Percentiles rank a stretch among this genome's conserved stretches.
Conservation (phyloP, 805 yeast genomes). For the Zygosaccharomyces bisporus region DNA sequence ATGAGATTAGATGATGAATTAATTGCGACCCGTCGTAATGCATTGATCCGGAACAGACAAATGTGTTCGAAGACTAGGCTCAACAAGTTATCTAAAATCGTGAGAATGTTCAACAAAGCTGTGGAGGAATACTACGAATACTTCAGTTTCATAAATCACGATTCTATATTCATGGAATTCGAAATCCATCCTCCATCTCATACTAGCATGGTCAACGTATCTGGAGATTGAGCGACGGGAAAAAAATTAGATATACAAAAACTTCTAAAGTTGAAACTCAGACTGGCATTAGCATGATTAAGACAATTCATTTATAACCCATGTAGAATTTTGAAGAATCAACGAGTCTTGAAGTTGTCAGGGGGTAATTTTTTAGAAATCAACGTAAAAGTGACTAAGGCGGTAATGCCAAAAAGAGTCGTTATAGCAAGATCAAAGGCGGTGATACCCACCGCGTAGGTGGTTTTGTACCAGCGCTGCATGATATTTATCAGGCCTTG, state of each 20-base stretch:
- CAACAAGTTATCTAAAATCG: constrained; percentile 18
- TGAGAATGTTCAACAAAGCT: constrained; percentile 28
- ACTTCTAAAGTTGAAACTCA: neutral
- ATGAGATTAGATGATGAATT: neutral
- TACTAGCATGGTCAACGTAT: constrained; percentile 1
- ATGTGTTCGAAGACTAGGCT: constrained; percentile 20
- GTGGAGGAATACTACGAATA: constrained; percentile 27
- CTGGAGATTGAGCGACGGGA: neutral
- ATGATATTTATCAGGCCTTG: constrained; percentile 33
- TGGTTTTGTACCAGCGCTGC: constrained; percentile 24
- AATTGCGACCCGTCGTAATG: neutral
- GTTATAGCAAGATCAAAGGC: constrained; percentile 20
- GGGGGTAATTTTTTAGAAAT: constrained; percentile 7
- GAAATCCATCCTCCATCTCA: constrained; percentile 19
- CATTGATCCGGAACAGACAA: neutral
- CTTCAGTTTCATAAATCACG: constrained; percentile 20
- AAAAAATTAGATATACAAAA: neutral
- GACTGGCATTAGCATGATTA: neutral
- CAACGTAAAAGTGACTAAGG: constrained; percentile 17
- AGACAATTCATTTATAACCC: neutral
- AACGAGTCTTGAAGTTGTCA: neutral
- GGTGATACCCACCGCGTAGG: constrained; percentile 25
- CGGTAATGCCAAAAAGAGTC: constrained; percentile 19
- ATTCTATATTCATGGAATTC: constrained; percentile 23
- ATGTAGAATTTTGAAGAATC: neutral